Evolutionary conservation across 352 stramenopile genomes (phyloP).

Genomic region (Globisporangium polare): DNA sequence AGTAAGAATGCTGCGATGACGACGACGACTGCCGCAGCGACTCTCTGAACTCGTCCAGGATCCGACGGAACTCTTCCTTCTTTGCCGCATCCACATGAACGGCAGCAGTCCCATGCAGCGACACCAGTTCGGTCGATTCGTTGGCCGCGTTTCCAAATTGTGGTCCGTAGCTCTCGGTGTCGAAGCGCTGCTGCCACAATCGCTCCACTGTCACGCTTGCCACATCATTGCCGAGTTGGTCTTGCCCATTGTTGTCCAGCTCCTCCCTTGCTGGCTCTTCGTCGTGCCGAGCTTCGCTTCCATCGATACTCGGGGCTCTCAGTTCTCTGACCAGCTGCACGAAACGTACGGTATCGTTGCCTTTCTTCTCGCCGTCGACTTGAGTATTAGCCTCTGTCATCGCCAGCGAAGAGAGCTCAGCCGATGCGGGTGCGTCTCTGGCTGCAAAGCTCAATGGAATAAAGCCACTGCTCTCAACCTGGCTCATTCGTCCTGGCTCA

Average conservation of each 20-base stretch:
- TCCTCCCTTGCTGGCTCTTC: not conserved
- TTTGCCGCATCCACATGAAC: conserved; percentile 17
- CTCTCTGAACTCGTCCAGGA: conserved; percentile 42
- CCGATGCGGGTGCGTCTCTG: not conserved
- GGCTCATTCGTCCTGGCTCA: not conserved
- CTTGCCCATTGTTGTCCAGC: not conserved
- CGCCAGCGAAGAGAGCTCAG: not conserved
- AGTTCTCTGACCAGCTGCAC: not conserved
- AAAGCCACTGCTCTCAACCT: not conserved
- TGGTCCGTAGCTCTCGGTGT: not conserved
- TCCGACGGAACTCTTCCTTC: conserved; percentile 38
- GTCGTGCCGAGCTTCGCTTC: not conserved
- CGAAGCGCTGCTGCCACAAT: too few relatives aligned
- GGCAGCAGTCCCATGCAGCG: not conserved
- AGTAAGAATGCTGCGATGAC: not conserved
- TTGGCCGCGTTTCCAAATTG: not conserved
- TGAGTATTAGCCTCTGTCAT: not conserved
- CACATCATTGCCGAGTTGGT: not conserved
- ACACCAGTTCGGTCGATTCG: not conserved
- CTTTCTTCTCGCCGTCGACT: not conserved
- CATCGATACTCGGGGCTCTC: not conserved
- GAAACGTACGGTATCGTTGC: not conserved
- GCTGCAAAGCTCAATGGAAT: not conserved
- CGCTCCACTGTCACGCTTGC: not conserved
- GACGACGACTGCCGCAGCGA: conserved; percentile 26